Conservation (phyloP, 2,329 filamentous ascomycete genomes). For the Pseudocercospora pini-densiflorae region DNA sequence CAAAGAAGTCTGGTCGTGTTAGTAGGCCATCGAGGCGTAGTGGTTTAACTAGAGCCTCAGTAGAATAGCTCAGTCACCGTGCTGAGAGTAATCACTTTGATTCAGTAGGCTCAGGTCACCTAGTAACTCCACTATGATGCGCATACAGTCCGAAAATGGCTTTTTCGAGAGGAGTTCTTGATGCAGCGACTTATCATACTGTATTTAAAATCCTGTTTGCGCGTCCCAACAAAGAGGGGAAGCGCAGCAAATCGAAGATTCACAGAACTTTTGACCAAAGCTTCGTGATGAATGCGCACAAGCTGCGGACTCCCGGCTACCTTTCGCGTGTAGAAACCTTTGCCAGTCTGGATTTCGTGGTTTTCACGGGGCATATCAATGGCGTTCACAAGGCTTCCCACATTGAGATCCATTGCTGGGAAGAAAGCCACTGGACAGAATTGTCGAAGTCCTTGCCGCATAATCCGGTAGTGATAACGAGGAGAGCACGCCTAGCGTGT, state of each 20-base stretch:
- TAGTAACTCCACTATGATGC: not conserved
- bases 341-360: not conserved
- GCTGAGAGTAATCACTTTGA: not conserved
- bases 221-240: not conserved
- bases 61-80: not conserved
- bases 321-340: not conserved
- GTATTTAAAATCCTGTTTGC: not conserved
- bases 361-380: not conserved
- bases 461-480: not conserved
- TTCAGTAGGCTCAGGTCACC: not conserved
- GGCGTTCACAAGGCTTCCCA: not conserved
- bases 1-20: constrained; percentile 10
- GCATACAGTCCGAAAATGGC: not conserved
- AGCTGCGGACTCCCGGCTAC: not conserved
- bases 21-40: constrained; percentile 6
- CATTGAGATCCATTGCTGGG: not conserved
- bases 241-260: not conserved
- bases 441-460: not conserved
- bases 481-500: not conserved
- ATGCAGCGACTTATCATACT: not conserved
- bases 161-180: not conserved
- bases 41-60: constrained; percentile 6
- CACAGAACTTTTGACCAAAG: not conserved
- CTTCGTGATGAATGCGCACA: not conserved
- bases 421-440: not conserved